Base-by-base conservation (phyloP, 2,329 filamentous ascomycete species). In the Corniculantispora saksenae region DNA sequence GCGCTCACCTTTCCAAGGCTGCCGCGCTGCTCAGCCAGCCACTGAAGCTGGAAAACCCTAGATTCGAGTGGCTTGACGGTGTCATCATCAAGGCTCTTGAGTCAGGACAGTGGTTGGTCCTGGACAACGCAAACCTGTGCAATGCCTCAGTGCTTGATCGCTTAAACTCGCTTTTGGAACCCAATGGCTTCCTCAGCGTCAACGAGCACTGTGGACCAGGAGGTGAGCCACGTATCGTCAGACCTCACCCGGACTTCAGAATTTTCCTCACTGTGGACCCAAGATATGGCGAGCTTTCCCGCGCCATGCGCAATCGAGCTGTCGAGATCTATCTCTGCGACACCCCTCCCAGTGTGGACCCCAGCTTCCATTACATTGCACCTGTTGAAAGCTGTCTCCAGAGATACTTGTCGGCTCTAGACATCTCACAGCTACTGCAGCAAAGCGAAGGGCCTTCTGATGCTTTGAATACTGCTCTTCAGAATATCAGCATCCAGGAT, bases 61-160 rank as follows among this genome's bases (percentile, higher is more conserved):
- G 91, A 2, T 99, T 99, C 74, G 93, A 97, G 76, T 99, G 95
- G 95, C 88, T 97, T 2, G 94, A 99, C 74, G 95, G 96, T 65
- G 87, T 96, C 56, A 89, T 99, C 51, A 90, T 98, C 56, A 90
- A 93, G 71, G 94, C 95, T 50, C 82, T 98, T 13, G 86, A 96
- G 72, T 83, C 90, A 70, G 95, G 95, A 17, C 86, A 93, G 67
- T 99, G 95, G 95, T 83, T 99, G 21, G 89, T 99, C 13, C 87
- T 99, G 25, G 95, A 99, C 77, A 97, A 99, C 77, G 95, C 96
- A 66, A 99, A 99, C 73, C 85, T 99, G 65, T 99, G 96, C 80
- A 97, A 91, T 72, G 91, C 94, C 27, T 97, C 94, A 8, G 95
- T 99, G 1, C 84, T 99, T 12, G 95, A 99, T 77, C 87, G 96